Conservation (phyloP, 2,329 filamentous ascomycete species). For the Fusarium xylarioides region DNA sequence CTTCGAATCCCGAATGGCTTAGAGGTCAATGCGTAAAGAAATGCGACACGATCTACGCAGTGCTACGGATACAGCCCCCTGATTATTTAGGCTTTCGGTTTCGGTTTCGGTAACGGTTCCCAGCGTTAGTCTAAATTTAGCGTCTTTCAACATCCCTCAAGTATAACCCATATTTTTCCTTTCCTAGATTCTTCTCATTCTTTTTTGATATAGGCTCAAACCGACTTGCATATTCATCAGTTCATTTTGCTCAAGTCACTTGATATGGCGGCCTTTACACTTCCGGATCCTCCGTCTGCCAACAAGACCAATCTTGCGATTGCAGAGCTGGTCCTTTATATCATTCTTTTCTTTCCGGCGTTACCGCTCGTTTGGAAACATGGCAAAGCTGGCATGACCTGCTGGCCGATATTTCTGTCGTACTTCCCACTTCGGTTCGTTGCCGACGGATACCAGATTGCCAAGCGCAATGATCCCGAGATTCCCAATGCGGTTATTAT, state of each 20-base stretch:
- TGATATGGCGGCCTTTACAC: not conserved
- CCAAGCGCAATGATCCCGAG: not conserved
- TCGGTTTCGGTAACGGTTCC: not conserved
- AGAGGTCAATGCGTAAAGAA: not conserved
- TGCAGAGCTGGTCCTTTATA: not conserved
- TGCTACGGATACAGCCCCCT: too few relatives aligned
- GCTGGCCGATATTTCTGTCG: not conserved
- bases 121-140: fast-evolving
- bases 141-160: not conserved
- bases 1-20: not conserved
- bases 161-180: not conserved
- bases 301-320: not conserved
- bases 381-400: not conserved
- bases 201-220: not conserved
- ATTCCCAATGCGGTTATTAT: not conserved
- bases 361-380: not conserved
- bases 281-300: not conserved
- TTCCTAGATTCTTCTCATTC: not conserved
- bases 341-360: not conserved
- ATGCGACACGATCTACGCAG: not conserved
- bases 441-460: not conserved
- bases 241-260: not conserved
- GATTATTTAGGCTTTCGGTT: not conserved
- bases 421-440: not conserved
- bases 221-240: not conserved